Base-by-base conservation (phyloP, 257 asterid species). In the Primulina tabacum region DNA sequence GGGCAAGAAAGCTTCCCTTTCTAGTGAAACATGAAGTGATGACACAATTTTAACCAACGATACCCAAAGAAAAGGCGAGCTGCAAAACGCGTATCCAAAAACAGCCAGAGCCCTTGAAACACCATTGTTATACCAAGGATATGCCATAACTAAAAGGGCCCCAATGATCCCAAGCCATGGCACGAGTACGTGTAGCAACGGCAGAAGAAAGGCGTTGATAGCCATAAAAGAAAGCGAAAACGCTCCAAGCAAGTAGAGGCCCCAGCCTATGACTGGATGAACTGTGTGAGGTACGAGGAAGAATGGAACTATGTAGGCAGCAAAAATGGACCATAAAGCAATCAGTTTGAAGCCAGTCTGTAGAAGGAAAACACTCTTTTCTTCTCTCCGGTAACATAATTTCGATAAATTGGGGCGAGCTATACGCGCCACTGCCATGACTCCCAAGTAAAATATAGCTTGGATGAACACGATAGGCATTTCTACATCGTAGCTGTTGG, bases 241-340 rank as follows among this genome's bases (percentile, higher is more conserved):
- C 20, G 82, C 76, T 6, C 99, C 99, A 1, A 91, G 75, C 72
- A 90, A 76, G 81, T 90, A 93, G 40, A 90, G 72, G 38, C 82
- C 71, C 99, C 99, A 93, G 2, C 99, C 99, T 0, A 89, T 72
- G 2, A 90, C 32, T 0, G 99, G 99, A 70, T 93, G 97, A 60
- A 91, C 67, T 0, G 97, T 90, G 79, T 73, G 84, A 12, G 99
- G 99, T 12, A 87, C 78, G 56, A 90, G 69, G 80, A 86, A 81
- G 76, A 90, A 80, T 0, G 97, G 97, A 77, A 83, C 56, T 3
- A 77, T 70, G 60, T 90, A 89, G 53, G 97, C 91, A 0, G 92
- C 91, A 7, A 86, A 69, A 72, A 93, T 79, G 73, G 86, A 85
- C 87, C 92, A 86, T 50, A 89, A 4, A 2, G 96, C 97, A 0